Evolutionary conservation across 2,329 filamentous ascomycete species (phyloP), one percentile per base, ranked within the genome.

Genomic region (Drechslerella coelobrocha): DNA sequence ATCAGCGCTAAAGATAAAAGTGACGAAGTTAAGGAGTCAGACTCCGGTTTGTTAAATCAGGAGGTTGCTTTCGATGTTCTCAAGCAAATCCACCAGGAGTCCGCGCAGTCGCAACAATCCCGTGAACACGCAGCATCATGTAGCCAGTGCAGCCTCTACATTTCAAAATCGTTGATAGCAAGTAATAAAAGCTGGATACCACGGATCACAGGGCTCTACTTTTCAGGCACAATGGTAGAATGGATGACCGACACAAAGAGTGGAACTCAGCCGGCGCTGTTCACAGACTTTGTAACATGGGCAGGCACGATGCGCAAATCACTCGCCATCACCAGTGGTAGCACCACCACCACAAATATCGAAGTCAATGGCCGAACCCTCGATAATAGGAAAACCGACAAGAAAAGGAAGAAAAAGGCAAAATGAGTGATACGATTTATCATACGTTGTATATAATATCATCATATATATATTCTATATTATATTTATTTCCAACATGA

Each of bases 201-300:
- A 39, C 48, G 31, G 23, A 52, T 72, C 17, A 51, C 55, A 3
- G 50, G 45, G n/a, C 21, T 72, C 8, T 72, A 72, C n/a, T 69
- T 69, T 24, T 55, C 68, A 14, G 47, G 55, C 9, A 72, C 53
- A 1, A 65, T 72, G 60, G 59, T 65, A 9, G 41, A 12, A 8
- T 72, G 68, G 68, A 65, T 65, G 60, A 63, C 53, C 2, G 29
- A 57, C 9, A n/a, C 37, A 9, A 72, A 72, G 14, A 65, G 17
- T 21, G 61, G 61, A 4, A 55, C 68, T 5, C 68, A 72, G 23
- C 68, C 56, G 12, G 54, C 61, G 10, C 19, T 72, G 12, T 65
- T 72, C 21, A 65, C 68, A 4, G 68, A 72, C 26, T 65, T 72
- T 37, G 68, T 72, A 9, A 72, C 68, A n/a, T 72, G 68, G 68